Base-by-base conservation (phyloP, 23 red algal species). In the Gracilariopsis chorda region DNA sequence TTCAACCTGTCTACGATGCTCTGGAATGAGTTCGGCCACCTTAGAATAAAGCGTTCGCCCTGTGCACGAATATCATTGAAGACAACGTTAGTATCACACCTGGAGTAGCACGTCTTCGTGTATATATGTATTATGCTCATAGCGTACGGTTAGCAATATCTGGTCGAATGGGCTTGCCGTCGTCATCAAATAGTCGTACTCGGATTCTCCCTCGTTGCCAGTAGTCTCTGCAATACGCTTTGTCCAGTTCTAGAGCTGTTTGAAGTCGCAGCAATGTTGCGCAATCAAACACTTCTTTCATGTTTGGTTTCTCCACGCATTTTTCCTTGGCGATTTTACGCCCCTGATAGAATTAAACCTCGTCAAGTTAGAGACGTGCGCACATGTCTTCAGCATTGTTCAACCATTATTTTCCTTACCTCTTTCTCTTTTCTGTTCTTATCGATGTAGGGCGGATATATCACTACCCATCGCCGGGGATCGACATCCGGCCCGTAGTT, bases 401-500 rank as follows among this genome's bases (percentile, higher is more conserved):
- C 49, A 53, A 13, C 13, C 13, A 20, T 20, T 14, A 20, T 20
- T 53, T 14, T 53, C 49, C 85, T 13, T 89, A 89, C 85, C 85
- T 89, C 51, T 48, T 58, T 61, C 64, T 89, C 85, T n/a, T 76
- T 89, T 73, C 85, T 64, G 43, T 48, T 63, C 43, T 67, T 68
- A 56, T 91, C 88, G 35, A 91, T 48, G 75, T 91, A 91, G 25
- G 88, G 75, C 0, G 88, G 88, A 56, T 91, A 91, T 20, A 91
- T 91, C 37, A 82, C 77, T 7, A 91, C 88, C 88, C 88, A 91
- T 53, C 85, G 85, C 23, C 33, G 42, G 19, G 68, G 85, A 73
- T 89, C 85, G 12, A 89, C 67, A 36, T 89, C 85, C 11, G 68
- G 53, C 19, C 85, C 85, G 44, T 89, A 89, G 0, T 78, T 58